These are phyloP conservation scores for Alternaria rosae DNA, from an alignment of 2,329 filamentous ascomycete genomes.

Conservation along the genomic window DNA sequence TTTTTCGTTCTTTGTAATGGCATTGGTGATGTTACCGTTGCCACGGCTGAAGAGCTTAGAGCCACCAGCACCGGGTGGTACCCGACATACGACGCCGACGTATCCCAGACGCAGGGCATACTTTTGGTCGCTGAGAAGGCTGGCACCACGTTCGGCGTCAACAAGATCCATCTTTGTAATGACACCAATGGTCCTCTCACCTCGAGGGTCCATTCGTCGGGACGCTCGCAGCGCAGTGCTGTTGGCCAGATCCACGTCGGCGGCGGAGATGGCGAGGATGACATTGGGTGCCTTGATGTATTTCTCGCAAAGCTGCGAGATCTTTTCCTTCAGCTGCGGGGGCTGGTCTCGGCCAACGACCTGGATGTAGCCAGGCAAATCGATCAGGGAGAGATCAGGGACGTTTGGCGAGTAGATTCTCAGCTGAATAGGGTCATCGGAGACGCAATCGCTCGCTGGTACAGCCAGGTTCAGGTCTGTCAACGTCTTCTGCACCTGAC, in stretches of 20 bases:
- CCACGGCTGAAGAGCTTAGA: conserved; percentile 82
- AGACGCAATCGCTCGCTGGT: conserved; percentile 88
- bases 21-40: conserved; percentile 76
- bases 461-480: conserved; percentile 96
- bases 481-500: conserved; percentile 88
- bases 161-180: conserved; percentile 99
- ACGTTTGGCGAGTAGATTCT: conserved; percentile 95
- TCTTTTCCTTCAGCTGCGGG: conserved; percentile 90
- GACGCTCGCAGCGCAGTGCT: conserved; percentile 91
- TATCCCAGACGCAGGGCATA: conserved; percentile 96
- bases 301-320: conserved; percentile 94
- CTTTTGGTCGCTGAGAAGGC: conserved; percentile 85
- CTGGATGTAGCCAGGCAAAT: conserved; percentile 96
- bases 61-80: conserved; percentile 68
- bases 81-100: conserved; percentile 89
- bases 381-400: conserved; percentile 93
- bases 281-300: conserved; percentile 97
- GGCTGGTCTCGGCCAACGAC: conserved; percentile 92
- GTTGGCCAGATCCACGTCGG: conserved; percentile 96
- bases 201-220: conserved; percentile 88
- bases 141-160: conserved; percentile 77
- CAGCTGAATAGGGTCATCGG: conserved; percentile 94
- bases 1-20: conserved; percentile 88
- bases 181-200: conserved; percentile 97
- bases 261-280: conserved; percentile 95